phyloP scores from a whole-genome alignment of 257 asterid species.

The Fraxinus anomala region DNA sequence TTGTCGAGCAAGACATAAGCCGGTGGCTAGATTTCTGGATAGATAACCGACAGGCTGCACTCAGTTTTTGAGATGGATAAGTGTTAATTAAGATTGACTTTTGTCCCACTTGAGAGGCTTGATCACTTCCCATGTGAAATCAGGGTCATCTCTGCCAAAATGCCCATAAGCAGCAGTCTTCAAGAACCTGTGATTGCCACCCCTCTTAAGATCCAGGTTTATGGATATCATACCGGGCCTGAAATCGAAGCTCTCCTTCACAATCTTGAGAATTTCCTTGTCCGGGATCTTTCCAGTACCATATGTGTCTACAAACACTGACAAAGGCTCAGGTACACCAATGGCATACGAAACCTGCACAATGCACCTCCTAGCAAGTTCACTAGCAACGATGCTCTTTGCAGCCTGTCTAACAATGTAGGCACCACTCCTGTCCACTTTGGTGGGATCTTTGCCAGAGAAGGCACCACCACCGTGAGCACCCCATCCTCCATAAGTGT shows the following conservation, averaged over 20 bases:
- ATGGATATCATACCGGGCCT: slow-evolving; percentile 50
- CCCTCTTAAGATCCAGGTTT: slow-evolving; percentile 42
- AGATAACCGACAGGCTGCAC: background rate
- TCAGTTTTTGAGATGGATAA: background rate
- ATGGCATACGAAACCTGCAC: slow-evolving; percentile 43
- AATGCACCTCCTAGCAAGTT: slow-evolving; percentile 42
- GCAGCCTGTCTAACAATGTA: slow-evolving; percentile 44
- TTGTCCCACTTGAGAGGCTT: slow-evolving; percentile 51
- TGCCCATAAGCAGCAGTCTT: slow-evolving; percentile 48
- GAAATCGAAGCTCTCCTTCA: slow-evolving; percentile 46
- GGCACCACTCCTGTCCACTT: slow-evolving; percentile 47
- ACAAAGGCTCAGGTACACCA: slow-evolving; percentile 44
- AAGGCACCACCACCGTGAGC: slow-evolving; percentile 50
- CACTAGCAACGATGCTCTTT: slow-evolving; percentile 45
- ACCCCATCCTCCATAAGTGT: slow-evolving; percentile 51
- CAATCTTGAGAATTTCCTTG: slow-evolving; percentile 41
- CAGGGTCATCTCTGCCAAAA: slow-evolving; percentile 43
- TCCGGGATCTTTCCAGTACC: slow-evolving; percentile 42
- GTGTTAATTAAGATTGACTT: slow-evolving; percentile 24
- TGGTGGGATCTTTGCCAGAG: slow-evolving; percentile 47
- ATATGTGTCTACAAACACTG: slow-evolving; percentile 36
- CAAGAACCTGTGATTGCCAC: slow-evolving; percentile 39
- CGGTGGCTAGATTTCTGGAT: background rate
- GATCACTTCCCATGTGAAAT: slow-evolving; percentile 45
- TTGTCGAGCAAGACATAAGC: background rate